These are phyloP conservation scores for Salvia hispanica DNA, from an alignment of 257 asterid genomes.

Conservation along the genomic window DNA sequence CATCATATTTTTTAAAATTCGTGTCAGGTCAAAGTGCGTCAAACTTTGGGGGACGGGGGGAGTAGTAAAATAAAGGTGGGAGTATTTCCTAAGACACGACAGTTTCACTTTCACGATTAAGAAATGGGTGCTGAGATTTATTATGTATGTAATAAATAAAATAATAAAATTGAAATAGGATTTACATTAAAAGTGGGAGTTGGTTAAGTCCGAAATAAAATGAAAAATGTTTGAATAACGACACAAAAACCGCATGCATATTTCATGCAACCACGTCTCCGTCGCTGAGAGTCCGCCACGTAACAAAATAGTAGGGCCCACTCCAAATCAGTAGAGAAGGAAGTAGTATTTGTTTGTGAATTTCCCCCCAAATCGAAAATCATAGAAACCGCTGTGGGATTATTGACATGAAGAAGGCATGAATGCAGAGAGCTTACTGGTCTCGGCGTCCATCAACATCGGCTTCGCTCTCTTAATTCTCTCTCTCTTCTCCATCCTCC, in stretches of 20 bases:
- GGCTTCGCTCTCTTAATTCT: conserved; percentile 66
- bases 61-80: no score
- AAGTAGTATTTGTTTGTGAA: no score
- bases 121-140: no score
- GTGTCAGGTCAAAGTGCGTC: no score
- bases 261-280: conserved; percentile 4
- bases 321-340: neutral
- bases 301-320: conserved; percentile 9
- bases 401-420: conserved; percentile 30
- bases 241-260: conserved; percentile 14
- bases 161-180: no score
- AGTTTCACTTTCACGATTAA: no score
- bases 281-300: conserved; percentile 39
- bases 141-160: no score
- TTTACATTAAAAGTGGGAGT: no score
- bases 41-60: no score
- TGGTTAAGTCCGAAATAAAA: neutral
- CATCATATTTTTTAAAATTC: no score
- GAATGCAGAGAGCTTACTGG: conserved; percentile 68
- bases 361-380: neutral
- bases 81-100: no score
- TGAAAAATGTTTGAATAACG: neutral
- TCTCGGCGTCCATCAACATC: conserved; percentile 75
- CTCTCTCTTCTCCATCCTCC: conserved; percentile 67
- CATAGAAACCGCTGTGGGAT: no score